Base-by-base conservation (phyloP, 1,284 basidiomycete species). In the Entoloma clypeatum region DNA sequence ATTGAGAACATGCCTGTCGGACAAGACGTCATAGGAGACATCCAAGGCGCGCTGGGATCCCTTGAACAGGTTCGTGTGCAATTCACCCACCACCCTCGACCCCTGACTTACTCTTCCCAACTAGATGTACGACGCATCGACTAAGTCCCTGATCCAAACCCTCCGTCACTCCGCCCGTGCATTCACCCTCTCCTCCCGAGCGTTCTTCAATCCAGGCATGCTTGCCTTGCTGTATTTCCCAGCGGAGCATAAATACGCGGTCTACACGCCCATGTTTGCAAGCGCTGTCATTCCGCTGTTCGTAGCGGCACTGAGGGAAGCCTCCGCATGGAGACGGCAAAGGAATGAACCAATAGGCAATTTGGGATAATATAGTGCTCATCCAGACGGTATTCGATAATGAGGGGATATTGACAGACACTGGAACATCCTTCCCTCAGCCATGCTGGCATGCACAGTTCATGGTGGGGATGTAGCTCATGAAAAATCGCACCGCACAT, bases 171-270 rank as follows among this genome's bases (percentile, higher is more conserved):
- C 89, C 1, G 72, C 78, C 5, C 63, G 73, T 45, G 91, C 93
- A 0, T 65, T 85, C 23, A 73, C 69, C 0, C 71, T 87, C 25
- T 80, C 93, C 2, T 94, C 91, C 10, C 74, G 83, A 28, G 96
- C 96, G 0, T 99, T 98, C 71, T 99, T 96, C 68, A 91, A 93
- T 60, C 96, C 94, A 0, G 86, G 83, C 24, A 98, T 99, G 94
- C 69, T 99, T 52, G 93, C 89, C 5, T 64, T 97, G 56, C 72
- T 99, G 17, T 99, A 99, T 63, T 99, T 99, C 64, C 93, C 93
- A 17, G 84, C 90, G 18, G 92, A 96, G 58, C 93, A 96, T 69
- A 95, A 89, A 59, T 92, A 92, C 60, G 92, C 92, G 1, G 89
- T 97, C 3, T 96, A 96, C 60, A 86, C 89, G 0, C 93, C 93